These are phyloP conservation scores for Serendipita sp. DNA, from an alignment of 768 basidiomycete genomes.

Conservation along the genomic window DNA sequence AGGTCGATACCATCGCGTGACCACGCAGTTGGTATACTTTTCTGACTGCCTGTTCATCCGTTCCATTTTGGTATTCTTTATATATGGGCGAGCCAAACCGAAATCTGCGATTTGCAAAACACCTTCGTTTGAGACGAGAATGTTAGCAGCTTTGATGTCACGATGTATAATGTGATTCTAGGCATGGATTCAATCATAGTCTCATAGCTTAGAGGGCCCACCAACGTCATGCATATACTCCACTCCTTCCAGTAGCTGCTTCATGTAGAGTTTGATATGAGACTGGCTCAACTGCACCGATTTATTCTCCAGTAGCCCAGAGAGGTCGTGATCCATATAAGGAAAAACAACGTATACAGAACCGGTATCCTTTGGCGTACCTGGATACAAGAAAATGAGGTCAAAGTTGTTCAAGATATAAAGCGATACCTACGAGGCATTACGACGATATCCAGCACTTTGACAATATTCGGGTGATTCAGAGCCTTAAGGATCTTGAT, in stretches of 20 bases:
- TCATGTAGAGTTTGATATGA: constrained; percentile 91
- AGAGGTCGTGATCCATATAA: constrained; percentile 98
- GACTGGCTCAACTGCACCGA: constrained; percentile 66
- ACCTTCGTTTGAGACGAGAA: constrained; percentile 81
- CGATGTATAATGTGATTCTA: constrained; percentile 95
- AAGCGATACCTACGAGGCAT: neutral
- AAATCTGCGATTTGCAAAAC: constrained; percentile 86
- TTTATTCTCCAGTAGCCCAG: constrained; percentile 84
- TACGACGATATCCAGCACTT: constrained; percentile 86
- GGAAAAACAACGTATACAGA: constrained; percentile 98
- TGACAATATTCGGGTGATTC: constrained; percentile 69
- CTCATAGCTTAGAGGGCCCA: constrained; percentile 12
- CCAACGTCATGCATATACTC: constrained; percentile 88
- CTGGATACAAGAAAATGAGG: constrained; percentile 23
- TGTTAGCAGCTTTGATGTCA: constrained; percentile 97
- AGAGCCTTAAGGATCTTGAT: constrained; percentile 91
- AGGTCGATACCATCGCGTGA: constrained; percentile 88
- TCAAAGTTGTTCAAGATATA: neutral
- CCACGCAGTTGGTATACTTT: constrained; percentile 90
- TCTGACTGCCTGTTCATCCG: constrained; percentile 30
- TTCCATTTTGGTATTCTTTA: neutral
- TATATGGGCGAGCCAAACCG: constrained; percentile 74
- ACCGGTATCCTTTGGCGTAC: constrained; percentile 48
- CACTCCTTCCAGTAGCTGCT: constrained; percentile 89
- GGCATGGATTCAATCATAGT: neutral